phyloP scores from a whole-genome alignment of 345 rosid genomes.

The Acer yangbiense region DNA sequence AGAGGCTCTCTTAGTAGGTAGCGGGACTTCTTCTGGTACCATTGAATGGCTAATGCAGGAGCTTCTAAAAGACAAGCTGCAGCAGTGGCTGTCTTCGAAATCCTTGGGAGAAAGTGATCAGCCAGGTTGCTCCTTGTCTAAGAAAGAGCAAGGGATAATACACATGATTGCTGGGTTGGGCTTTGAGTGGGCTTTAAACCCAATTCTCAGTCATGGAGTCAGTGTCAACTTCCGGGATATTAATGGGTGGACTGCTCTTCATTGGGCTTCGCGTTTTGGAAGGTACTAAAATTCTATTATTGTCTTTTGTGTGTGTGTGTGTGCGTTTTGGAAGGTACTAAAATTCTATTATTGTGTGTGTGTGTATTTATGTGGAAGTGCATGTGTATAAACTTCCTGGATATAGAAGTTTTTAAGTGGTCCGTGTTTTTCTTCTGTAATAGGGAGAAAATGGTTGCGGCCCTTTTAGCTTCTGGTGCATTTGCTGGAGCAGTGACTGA shows the following conservation, averaged over 20 bases:
- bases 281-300: constrained; percentile 44
- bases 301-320: neutral
- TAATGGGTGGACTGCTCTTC: constrained; percentile 96
- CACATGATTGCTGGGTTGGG: constrained; percentile 92
- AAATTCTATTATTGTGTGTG: neutral
- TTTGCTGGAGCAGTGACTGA: constrained; percentile 97
- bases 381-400: neutral
- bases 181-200: constrained; percentile 84
- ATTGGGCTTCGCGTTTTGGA: constrained; percentile 96
- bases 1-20: constrained; percentile 57
- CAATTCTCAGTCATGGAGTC: constrained; percentile 71
- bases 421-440: constrained; percentile 20
- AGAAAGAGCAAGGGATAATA: constrained; percentile 87
- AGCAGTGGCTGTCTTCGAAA: constrained; percentile 73
- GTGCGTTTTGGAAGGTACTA: constrained; percentile 71
- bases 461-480: constrained; percentile 90
- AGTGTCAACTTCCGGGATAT: constrained; percentile 80
- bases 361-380: neutral
- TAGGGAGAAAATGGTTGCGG: constrained; percentile 95
- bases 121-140: constrained; percentile 58
- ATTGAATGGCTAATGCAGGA: constrained; percentile 82
- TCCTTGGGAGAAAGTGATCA: constrained; percentile 38
- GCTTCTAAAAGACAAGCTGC: constrained; percentile 82
- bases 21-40: constrained; percentile 55
- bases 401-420: neutral